Evolutionary conservation across 345 rosid genomes (phyloP).

Genomic region (Syzygium aqueum): DNA sequence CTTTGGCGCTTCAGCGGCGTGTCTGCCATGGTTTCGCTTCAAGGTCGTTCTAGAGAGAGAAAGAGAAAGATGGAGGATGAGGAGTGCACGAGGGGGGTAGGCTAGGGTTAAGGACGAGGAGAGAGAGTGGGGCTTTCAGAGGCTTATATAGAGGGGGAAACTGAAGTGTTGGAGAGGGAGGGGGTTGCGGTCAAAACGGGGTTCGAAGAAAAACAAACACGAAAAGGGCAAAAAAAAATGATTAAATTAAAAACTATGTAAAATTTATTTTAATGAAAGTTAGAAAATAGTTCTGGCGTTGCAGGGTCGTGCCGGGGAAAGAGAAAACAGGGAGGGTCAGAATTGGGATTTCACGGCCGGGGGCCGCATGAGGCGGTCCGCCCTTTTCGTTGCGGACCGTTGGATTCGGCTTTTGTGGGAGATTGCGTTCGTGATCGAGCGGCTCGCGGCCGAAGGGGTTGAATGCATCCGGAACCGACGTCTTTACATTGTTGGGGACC

Average conservation of each 20-base stretch:
- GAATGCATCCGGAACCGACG: background rate
- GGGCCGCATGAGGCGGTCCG: background rate
- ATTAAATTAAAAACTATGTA: background rate
- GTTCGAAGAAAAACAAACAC: background rate
- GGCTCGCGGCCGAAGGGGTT: background rate
- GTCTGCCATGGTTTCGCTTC: conserved; percentile 31
- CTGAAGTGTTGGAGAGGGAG: background rate
- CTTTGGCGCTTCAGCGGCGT: conserved; percentile 42
- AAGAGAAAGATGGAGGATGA: background rate
- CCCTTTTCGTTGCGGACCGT: background rate
- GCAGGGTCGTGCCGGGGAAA: background rate
- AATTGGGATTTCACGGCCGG: background rate
- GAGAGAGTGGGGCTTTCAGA: conserved; percentile 31
- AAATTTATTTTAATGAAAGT: background rate
- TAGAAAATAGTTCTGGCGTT: background rate
- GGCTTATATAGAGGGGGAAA: conserved; percentile 45
- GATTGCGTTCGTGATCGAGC: background rate
- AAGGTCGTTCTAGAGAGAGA: background rate
- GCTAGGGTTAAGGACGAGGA: conserved; percentile 13
- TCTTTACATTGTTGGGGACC: background rate
- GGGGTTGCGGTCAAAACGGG: conserved; percentile 37
- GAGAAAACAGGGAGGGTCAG: background rate
- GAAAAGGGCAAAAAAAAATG: background rate
- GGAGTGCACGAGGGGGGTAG: background rate
- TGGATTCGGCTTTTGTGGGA: background rate